Evolutionary conservation across 768 basidiomycete species (phyloP), one percentile per base, ranked within the genome.

Genomic region (Agaricus sinodeliciosus): DNA sequence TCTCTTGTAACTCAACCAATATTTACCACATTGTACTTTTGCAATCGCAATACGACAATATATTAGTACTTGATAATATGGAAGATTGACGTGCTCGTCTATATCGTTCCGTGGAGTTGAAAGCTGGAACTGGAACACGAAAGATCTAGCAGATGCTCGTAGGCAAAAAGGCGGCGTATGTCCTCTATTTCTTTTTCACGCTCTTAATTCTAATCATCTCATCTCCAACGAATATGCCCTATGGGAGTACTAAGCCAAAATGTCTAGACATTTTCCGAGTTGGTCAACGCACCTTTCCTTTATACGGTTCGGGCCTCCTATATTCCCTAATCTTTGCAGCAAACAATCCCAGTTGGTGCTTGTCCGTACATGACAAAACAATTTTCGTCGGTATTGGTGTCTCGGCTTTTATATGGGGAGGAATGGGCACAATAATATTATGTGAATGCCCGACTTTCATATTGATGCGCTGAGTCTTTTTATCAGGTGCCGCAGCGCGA

Each of bases 391-490:
- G 81, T 18, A 75, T 72, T 22, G 90, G 87, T 16, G 92, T 86
- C 58, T 90, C 82, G 8, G 81, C 87, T 51, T 80, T 83, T 66
- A 98, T 90, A 64, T 89, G 76, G 13, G 78, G 65, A 16, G 95
- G 95, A 44, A 99, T 80, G 22, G 87, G 82, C 34, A 95, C 80
- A 58, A 78, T 79, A 26, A 97, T 86, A 19, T 85, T 77, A 71
- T 97, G 94, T 36, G 93, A 90, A 68, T 85, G 92, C 1, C 95
- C 94, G 12, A 98, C 78, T 69, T 94, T 94, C 80, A 98, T 84
- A 65, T 86, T 90, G 48, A 98, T 70, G 49, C 87, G 72, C 67
- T 83, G 72, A 19, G 84, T 83, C 39, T 72, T 80, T 52, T 79
- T 74, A 37, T 82, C 84, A 45, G 79, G 71, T 18, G 69, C 57